Percentiles rank a stretch among this genome's conserved stretches.
These are phyloP conservation scores for Closterium sp. DNA, from an alignment of 139 green algal genomes.

Conservation along the genomic window DNA sequence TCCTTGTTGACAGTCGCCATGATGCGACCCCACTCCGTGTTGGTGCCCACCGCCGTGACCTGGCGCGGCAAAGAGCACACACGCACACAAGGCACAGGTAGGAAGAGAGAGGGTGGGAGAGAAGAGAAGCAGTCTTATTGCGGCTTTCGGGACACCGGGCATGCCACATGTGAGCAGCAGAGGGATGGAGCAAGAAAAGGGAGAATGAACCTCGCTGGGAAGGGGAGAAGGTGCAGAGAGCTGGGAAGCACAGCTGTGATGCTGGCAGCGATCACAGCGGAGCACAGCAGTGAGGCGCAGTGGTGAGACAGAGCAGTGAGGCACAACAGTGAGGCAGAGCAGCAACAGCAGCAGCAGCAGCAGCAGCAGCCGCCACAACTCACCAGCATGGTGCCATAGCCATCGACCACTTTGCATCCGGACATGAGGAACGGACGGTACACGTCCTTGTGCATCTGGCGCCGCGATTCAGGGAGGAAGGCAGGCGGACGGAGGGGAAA, in stretches of 20 bases:
- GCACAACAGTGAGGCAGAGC: not conserved
- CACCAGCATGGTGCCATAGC: slow-evolving; percentile 42
- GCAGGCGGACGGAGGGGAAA: not conserved
- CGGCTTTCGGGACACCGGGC: too few relatives aligned
- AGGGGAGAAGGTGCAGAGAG: not conserved
- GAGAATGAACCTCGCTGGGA: not conserved
- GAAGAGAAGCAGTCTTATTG: too few relatives aligned
- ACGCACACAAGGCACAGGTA: not conserved
- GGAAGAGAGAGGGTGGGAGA: too few relatives aligned
- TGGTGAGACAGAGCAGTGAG: not conserved
- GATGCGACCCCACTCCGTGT: slow-evolving; percentile 85
- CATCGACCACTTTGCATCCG: slow-evolving; percentile 43
- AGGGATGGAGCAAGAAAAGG: not conserved
- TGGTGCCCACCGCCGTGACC: slow-evolving; percentile 75
- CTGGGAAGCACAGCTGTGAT: not conserved
- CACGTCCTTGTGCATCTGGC: slow-evolving; percentile 60
- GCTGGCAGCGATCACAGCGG: not conserved
- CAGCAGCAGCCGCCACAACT: not conserved
- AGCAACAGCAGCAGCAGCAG: not conserved
- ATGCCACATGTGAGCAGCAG: not conserved
- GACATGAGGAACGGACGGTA: slow-evolving; percentile 62
- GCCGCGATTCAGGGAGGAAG: not conserved
- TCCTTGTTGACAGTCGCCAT: slow-evolving; percentile 52
- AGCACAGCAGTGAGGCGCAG: not conserved
- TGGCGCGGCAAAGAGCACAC: not conserved